Percentiles rank a stretch among this genome's conserved stretches.
These are phyloP conservation scores for Eutrema yunnanense DNA, from an alignment of 345 rosid species.

Conservation along the genomic window DNA sequence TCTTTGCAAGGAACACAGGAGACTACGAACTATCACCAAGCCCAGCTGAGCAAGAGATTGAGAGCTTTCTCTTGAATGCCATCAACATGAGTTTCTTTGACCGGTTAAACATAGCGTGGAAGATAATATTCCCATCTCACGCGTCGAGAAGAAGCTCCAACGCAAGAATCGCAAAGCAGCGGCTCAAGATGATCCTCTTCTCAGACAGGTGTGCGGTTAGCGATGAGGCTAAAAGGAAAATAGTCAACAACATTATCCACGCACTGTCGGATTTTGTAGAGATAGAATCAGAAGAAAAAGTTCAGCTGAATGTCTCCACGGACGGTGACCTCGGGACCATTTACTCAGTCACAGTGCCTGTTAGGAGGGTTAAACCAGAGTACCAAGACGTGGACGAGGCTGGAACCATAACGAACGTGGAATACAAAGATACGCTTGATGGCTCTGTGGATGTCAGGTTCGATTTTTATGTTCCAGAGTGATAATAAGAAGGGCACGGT, in stretches of 20 bases:
- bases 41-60: slow-evolving; percentile 58
- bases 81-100: slow-evolving; percentile 80
- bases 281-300: slow-evolving; percentile 94
- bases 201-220: slow-evolving; percentile 95
- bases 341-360: slow-evolving; percentile 91
- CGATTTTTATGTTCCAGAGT: slow-evolving; percentile 84
- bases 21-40: slow-evolving; percentile 49
- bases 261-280: slow-evolving; percentile 86
- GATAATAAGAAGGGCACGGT: background rate
- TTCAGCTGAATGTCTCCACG: slow-evolving; percentile 78
- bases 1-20: slow-evolving; percentile 40
- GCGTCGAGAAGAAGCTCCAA: slow-evolving; percentile 72
- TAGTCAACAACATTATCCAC: slow-evolving; percentile 69
- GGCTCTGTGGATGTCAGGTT: slow-evolving; percentile 89
- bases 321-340: slow-evolving; percentile 86
- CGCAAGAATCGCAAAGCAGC: slow-evolving; percentile 92
- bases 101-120: slow-evolving; percentile 88
- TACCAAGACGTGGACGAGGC: slow-evolving; percentile 60
- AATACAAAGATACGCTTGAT: slow-evolving; percentile 67
- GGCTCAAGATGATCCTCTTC: slow-evolving; percentile 95
- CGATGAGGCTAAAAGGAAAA: slow-evolving; percentile 84
- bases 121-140: slow-evolving; percentile 78
- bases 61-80: slow-evolving; percentile 64
- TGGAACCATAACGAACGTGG: slow-evolving; percentile 64
- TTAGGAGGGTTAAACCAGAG: slow-evolving; percentile 81